A percentile compares a stretch with the other conserved stretches of the same genome.
These are phyloP conservation scores for Calocera viscosa DNA, from an alignment of 768 basidiomycete species.

Conservation along the genomic window DNA sequence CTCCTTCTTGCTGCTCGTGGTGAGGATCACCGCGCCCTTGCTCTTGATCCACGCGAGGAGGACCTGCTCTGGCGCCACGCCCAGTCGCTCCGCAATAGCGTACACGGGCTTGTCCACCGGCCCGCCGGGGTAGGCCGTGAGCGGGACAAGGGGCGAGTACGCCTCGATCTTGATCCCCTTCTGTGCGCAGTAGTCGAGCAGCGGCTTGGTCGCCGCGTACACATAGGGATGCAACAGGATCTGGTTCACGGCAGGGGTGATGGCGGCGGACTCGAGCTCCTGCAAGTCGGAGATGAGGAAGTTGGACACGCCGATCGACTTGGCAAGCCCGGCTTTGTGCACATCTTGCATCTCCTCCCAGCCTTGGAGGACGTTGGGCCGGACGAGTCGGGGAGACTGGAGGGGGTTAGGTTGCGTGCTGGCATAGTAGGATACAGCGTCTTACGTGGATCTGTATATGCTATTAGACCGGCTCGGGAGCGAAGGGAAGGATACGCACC, in stretches of 20 bases:
- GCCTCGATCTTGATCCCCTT: conserved; percentile 54
- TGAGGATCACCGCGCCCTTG: conserved; percentile 57
- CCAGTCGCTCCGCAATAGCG: conserved; percentile 40
- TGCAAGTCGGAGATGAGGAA: conserved; percentile 44
- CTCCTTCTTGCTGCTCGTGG: conserved; percentile 48
- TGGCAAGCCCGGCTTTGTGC: conserved; percentile 19
- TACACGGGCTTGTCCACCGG: conserved; percentile 48
- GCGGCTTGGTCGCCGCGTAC: conserved; percentile 44
- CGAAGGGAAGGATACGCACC: conserved; percentile 39
- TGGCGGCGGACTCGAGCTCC: conserved; percentile 36
- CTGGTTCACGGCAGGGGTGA: conserved; percentile 64
- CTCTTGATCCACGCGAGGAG: conserved; percentile 55
- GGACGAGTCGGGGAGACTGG: conserved; percentile 13
- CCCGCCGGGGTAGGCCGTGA: conserved; percentile 48
- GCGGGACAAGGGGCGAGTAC: conserved; percentile 55
- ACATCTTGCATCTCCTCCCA: background rate
- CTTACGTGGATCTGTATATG: conserved; percentile 1
- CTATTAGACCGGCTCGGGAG: background rate
- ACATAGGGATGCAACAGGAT: conserved; percentile 63
- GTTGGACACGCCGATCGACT: conserved; percentile 67
- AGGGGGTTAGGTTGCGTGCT: background rate
- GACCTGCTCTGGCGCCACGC: conserved; percentile 51
- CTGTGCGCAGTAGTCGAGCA: conserved; percentile 42
- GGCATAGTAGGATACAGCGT: background rate
- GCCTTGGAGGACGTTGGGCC: conserved; percentile 6